Evolutionary conservation across 2,329 filamentous ascomycete species (phyloP).

Genomic region (Fusarium veterinarium): DNA sequence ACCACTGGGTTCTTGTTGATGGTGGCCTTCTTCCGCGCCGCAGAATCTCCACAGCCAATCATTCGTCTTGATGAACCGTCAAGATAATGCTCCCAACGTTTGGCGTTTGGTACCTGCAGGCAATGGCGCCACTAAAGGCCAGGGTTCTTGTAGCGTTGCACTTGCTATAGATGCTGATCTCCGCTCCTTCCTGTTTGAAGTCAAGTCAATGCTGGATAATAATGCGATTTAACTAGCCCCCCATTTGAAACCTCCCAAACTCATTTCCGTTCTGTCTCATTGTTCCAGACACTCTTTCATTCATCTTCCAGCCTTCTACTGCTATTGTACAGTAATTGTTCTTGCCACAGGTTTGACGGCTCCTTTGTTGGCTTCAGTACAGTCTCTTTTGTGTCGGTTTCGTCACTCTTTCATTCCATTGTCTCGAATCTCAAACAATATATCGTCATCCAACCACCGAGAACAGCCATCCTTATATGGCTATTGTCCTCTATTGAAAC

Average conservation of each 20-base stretch:
- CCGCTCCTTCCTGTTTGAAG: slow-evolving; percentile 34
- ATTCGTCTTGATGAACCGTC: slow-evolving; percentile 5
- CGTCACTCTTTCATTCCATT: slow-evolving; percentile 41
- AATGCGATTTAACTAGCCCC: slow-evolving; percentile 16
- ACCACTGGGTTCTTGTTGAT: slow-evolving; percentile 15
- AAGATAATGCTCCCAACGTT: slow-evolving; percentile 23
- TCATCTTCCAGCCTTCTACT: slow-evolving; percentile 32
- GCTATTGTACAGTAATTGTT: slow-evolving; percentile 12
- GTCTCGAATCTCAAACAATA: slow-evolving; percentile 28
- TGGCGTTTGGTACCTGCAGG: slow-evolving; percentile 40
- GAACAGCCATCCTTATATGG: slow-evolving; percentile 15
- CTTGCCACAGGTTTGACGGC: slow-evolving; percentile 26
- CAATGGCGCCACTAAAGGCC: slow-evolving; percentile 31
- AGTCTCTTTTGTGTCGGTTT: slow-evolving; percentile 16
- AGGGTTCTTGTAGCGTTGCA: slow-evolving; percentile 5
- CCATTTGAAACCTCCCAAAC: slow-evolving; percentile 40
- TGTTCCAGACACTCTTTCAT: slow-evolving; percentile 32
- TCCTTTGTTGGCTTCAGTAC: slow-evolving; percentile 17
- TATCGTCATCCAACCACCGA: slow-evolving; percentile 14
- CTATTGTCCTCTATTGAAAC: slow-evolving; percentile 19
- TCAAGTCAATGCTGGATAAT: slow-evolving; percentile 18
- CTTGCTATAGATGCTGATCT: slow-evolving; percentile 30
- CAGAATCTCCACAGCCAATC: slow-evolving; percentile 16
- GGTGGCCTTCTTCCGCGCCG: not conserved
- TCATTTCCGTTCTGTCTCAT: slow-evolving; percentile 13